Percentiles rank a stretch among this genome's conserved stretches.
These are phyloP conservation scores for Yamadazyma jaroonii DNA, from an alignment of 1,139 yeast species.

Conservation along the genomic window DNA sequence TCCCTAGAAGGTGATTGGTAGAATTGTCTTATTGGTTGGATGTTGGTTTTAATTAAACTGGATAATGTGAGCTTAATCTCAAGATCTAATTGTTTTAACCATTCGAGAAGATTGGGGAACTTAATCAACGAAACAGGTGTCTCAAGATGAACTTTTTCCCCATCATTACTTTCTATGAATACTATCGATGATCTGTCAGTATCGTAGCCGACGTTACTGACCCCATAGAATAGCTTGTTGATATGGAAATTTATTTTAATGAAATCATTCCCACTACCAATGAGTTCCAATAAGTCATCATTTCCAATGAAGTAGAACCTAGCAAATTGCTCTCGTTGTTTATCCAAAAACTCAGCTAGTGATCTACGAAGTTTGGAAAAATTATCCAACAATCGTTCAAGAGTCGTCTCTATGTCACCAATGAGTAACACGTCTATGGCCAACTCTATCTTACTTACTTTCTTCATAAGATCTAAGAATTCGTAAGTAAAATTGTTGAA, in stretches of 20 bases:
- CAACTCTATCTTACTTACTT: slow-evolving; percentile 47
- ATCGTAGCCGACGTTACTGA: slow-evolving; percentile 45
- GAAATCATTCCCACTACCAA: slow-evolving; percentile 63
- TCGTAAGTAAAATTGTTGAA: slow-evolving; percentile 67
- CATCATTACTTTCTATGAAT: slow-evolving; percentile 60
- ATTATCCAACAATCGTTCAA: slow-evolving; percentile 56
- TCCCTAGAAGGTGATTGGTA: slow-evolving; percentile 11
- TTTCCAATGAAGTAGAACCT: slow-evolving; percentile 88
- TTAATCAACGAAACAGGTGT: slow-evolving; percentile 45
- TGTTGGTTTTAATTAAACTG: slow-evolving; percentile 12
- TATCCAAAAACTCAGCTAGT: slow-evolving; percentile 74
- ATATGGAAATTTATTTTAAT: slow-evolving; percentile 57
- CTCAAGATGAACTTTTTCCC: slow-evolving; percentile 51
- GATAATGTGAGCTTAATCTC: slow-evolving; percentile 53
- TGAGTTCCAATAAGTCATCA: slow-evolving; percentile 80
- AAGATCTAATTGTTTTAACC: slow-evolving; percentile 62
- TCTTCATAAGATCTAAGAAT: slow-evolving; percentile 49
- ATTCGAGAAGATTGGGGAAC: slow-evolving; percentile 50
- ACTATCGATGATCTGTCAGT: slow-evolving; percentile 33
- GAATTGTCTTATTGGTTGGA: slow-evolving; percentile 7
- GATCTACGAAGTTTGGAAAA: slow-evolving; percentile 62
- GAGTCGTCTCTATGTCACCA: slow-evolving; percentile 44
- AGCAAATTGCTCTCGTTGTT: slow-evolving; percentile 74
- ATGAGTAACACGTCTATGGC: slow-evolving; percentile 60
- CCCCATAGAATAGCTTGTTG: slow-evolving; percentile 71